Evolutionary conservation across 2,329 filamentous ascomycete genomes (phyloP), one percentile per base, ranked within the genome.

Genomic region (Cladosporium sp.): DNA sequence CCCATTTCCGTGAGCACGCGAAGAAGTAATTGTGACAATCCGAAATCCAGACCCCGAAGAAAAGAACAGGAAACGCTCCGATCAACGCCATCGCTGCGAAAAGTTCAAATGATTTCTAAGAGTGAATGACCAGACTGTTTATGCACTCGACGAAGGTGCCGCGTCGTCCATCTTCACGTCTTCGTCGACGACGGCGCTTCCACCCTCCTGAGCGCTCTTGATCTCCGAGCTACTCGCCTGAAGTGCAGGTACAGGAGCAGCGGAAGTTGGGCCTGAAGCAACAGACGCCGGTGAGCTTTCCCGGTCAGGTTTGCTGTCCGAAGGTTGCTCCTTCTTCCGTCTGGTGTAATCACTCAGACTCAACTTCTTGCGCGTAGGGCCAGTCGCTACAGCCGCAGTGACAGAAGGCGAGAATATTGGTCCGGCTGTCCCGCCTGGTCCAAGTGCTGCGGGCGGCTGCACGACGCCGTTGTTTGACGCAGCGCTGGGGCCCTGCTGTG

Each of bases 321-420:
- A 51, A 10, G 66, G 65, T 47, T 67, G 64, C 58, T 66, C 64
- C 57, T 75, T 77, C 56, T 68, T 74, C 49, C 76, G 70, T 51
- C 73, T 77, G 4, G 76, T 78, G 58, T 79, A 80, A 54, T 79
- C 78, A 61, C 76, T 78, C n/a, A 80, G 62, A 60, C 77, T 79
- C 58, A 80, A 70, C 69, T 80, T 80, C 70, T 80, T 80, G 58
- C 74, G 73, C 22, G 71, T 70, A 1, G 68, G 67, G 37, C 67
- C 69, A 20, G 75, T 72, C 19, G 69, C 71, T n/a, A 77, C 67
- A 9, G 75, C 71, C 45, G 70, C 71, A 15, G 70, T 70, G 24
- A 78, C 73, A 9, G 73, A 71, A 3, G 71, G 70, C 9, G 70
- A 69, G 58, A 72, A 68, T 1, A 70, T 51, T 6, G 67, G 56